Evolutionary conservation across 352 stramenopile genomes (phyloP), one percentile per base, ranked within the genome.

Genomic region (Phytophthora pistaciae): DNA sequence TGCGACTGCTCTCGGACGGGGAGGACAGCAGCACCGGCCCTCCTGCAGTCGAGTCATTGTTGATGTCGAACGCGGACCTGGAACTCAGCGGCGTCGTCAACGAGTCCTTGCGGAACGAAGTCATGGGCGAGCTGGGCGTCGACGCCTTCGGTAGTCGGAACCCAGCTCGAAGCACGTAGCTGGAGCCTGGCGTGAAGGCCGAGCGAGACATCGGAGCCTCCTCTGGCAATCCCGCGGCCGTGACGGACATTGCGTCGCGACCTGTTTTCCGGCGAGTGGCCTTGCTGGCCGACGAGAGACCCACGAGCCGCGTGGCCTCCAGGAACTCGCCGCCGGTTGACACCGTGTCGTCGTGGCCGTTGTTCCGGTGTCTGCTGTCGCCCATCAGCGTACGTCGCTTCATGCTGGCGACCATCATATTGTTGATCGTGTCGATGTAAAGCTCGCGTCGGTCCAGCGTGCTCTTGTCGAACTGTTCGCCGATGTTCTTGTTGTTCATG

Each of bases 401-500:
- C 64, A 96, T 82, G 42, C 84, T 93, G 14, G 85, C 89, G 21
- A 67, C 66, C 57, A 94, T 72, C 78, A 96, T 92, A 67, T 95
- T 95, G 27, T 81, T 79, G 14, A 96, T 68, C 33, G 89, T 95
- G 33, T 93, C 82, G 3, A 96, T 88, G 61, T 91, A 96, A 0
- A 96, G 73, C 66, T 96, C 88, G 3, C 88, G 85, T 10, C 88
- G 74, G 36, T 96, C 87, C 9, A 96, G 75, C 14, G 83, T 78
- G 44, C 84, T 89, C 68, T 92, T 93, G 71, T 96, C 88, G 57
- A 96, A 96, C 66, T 96, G 88, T 62, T 96, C 88, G 55, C 88
- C 88, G 36, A 91, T 94, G 72, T 96, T 94, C 67, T 96, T 96
- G 80, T 96, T 96, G 66, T 96, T 92, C 82, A 92, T 92, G 78